A percentile compares a stretch with the other conserved stretches of the same genome.
phyloP scores from a whole-genome alignment of 2,329 filamentous ascomycete genomes.

The Cytospora piceae region DNA sequence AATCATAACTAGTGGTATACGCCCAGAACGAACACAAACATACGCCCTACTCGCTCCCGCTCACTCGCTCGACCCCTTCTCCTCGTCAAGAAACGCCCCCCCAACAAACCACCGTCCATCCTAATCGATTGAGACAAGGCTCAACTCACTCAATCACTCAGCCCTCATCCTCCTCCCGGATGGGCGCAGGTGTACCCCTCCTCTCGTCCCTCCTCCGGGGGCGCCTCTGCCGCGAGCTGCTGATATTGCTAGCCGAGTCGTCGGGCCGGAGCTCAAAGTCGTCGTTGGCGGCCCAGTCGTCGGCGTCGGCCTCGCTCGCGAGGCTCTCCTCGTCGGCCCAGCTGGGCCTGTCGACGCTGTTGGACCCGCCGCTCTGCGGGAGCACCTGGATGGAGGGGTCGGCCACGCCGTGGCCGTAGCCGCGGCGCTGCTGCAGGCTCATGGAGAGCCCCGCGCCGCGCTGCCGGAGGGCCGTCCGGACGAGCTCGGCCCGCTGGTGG shows the following conservation, averaged over 20 bases:
- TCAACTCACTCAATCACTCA: conserved; percentile 7
- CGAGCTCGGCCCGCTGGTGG: conserved; percentile 81
- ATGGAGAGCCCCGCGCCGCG: conserved; percentile 76
- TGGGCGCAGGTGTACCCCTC: conserved; percentile 68
- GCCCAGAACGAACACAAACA: conserved; percentile 1
- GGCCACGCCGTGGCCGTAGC: conserved; percentile 33
- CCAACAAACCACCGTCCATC: neutral
- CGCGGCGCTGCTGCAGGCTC: conserved; percentile 62
- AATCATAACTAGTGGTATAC: conserved; percentile 13
- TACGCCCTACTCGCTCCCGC: conserved; percentile 12
- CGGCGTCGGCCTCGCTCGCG: conserved; percentile 51
- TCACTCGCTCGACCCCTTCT: neutral
- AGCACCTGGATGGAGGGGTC: conserved; percentile 54
- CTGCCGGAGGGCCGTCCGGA: conserved; percentile 78
- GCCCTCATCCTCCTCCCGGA: conserved; percentile 68
- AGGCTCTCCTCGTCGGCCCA: conserved; percentile 50
- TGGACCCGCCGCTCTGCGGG: conserved; percentile 51
- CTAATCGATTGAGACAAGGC: neutral
- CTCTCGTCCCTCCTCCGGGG: conserved; percentile 71
- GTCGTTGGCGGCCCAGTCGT: conserved; percentile 55
- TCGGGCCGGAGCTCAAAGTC: conserved; percentile 70
- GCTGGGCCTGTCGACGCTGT: conserved; percentile 50
- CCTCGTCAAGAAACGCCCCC: neutral
- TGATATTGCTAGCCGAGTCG: conserved; percentile 81
- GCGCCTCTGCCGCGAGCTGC: conserved; percentile 67